phyloP scores from a whole-genome alignment of 306 rosid genomes.

The Senna siamea region DNA sequence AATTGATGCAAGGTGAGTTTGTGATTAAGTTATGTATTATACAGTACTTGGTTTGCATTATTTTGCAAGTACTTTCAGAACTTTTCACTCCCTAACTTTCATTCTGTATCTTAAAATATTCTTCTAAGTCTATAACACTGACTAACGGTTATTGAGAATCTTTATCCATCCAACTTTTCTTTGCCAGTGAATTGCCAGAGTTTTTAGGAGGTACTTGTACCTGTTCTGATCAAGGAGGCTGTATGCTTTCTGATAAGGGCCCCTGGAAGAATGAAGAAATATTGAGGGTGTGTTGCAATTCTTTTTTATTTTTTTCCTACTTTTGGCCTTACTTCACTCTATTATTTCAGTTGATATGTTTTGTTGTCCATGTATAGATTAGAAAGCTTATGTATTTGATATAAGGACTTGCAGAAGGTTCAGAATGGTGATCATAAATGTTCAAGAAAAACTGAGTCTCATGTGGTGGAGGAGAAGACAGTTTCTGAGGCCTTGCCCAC shows the following conservation, averaged over 20 bases:
- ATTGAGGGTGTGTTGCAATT: constrained; percentile 48
- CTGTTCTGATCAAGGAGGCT: constrained; percentile 90
- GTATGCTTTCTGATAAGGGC: constrained; percentile 93
- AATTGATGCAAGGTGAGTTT: constrained; percentile 79
- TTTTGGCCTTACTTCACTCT: constrained; percentile 9
- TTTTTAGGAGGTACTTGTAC: constrained; percentile 89
- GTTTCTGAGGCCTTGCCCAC: constrained; percentile 33
- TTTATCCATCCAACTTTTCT: constrained; percentile 30
- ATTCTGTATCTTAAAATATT: constrained; percentile 8
- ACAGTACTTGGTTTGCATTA: background rate
- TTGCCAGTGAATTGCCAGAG: constrained; percentile 85
- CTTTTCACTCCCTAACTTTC: background rate
- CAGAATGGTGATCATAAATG: constrained; percentile 77
- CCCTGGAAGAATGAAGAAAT: constrained; percentile 87
- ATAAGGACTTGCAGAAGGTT: constrained; percentile 74
- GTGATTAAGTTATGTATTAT: background rate
- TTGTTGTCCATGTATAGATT: constrained; percentile 16
- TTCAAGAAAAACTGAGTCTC: constrained; percentile 42
- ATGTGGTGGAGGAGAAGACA: constrained; percentile 49
- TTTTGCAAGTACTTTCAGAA: constrained; percentile 1
- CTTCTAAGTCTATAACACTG: background rate
- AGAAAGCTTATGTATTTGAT: constrained; percentile 22
- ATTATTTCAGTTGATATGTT: constrained; percentile 8
- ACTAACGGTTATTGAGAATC: constrained; percentile 11
- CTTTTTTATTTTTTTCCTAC: background rate